Percentiles rank a stretch among this genome's conserved stretches.
Conservation (phyloP, 441 rosid species). For the Mallotus repandus region DNA sequence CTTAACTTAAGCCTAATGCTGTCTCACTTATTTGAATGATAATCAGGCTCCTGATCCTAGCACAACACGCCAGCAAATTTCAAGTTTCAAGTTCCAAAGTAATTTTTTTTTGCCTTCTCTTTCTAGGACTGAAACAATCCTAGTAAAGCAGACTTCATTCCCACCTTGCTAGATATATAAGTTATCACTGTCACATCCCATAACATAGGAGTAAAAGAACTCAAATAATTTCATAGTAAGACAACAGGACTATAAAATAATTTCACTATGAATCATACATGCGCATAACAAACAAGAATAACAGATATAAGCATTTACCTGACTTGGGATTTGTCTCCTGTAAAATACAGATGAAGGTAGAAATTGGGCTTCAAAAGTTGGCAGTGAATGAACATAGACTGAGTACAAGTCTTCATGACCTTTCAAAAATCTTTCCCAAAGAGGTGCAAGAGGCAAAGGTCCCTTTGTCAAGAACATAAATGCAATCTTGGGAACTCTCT, state of each 20-base stretch:
- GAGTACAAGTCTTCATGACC: conserved; percentile 73
- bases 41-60: background rate
- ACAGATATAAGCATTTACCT: conserved; percentile 40
- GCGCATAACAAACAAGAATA: background rate
- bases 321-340: conserved; percentile 77
- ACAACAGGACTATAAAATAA: background rate
- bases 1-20: background rate
- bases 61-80: background rate
- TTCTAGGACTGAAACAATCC: background rate
- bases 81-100: background rate
- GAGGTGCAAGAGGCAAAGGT: conserved; percentile 79
- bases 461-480: conserved; percentile 97
- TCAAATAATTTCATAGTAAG: background rate
- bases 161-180: background rate
- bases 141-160: background rate
- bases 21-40: background rate
- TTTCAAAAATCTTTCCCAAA: conserved; percentile 89
- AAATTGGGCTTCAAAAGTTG: conserved; percentile 54
- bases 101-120: background rate
- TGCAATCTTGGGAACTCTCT: conserved; percentile 82
- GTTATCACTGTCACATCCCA: background rate
- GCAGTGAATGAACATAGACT: conserved; percentile 76
- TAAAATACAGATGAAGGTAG: conserved; percentile 62
- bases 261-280: background rate
- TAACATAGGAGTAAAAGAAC: background rate